Base-by-base conservation (phyloP, 768 basidiomycete species). In the Lactifluus rugatus region DNA sequence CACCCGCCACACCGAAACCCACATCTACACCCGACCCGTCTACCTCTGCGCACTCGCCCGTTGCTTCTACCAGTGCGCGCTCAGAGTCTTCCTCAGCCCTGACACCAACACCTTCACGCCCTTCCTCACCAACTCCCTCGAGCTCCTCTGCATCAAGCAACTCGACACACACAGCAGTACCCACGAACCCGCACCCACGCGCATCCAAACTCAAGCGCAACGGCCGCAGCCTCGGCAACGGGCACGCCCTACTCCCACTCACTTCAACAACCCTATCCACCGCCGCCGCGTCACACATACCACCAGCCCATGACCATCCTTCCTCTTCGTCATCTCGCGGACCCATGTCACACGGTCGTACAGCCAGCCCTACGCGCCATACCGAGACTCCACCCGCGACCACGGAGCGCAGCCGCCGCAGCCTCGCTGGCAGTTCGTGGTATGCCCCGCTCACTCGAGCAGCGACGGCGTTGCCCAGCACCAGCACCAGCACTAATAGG, bases 121-220 rank as follows among this genome's bases (percentile, higher is more conserved):
- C 61, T 13, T 45, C 61, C 34, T 64, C 63, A 0, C 63, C 63
- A n/a, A 54, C 60, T 0, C 60, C 61, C 8, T 64, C 62, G 1
- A 54, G 48, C 17, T 56, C 56, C 3, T 62, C 60, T 17, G 37
- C 52, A 39, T 64, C 63, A 31, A 63, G 49, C 42, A 64, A 48
- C 19, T 64, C 61, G 19, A 64, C 63, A 2, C 61, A 62, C 31
- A 64, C 63, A 34, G 61, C 57, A 10, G 63, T 64, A 1, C 63
- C 63, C 7, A 14, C 55, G 0, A 64, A 62, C 6, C 57, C 62
- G 10, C 62, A 49, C 13, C 54, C 54, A 17, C 48, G 46, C 23
- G 10, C 45, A 0, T 52, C 46, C 17, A 44, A 17, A 34, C 13
- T 8, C 28, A 46, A n/a, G 14, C 37, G 21, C 10, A 25, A 17